Conservation (phyloP, 306 rosid species). For the Spatholobus suberectus region DNA sequence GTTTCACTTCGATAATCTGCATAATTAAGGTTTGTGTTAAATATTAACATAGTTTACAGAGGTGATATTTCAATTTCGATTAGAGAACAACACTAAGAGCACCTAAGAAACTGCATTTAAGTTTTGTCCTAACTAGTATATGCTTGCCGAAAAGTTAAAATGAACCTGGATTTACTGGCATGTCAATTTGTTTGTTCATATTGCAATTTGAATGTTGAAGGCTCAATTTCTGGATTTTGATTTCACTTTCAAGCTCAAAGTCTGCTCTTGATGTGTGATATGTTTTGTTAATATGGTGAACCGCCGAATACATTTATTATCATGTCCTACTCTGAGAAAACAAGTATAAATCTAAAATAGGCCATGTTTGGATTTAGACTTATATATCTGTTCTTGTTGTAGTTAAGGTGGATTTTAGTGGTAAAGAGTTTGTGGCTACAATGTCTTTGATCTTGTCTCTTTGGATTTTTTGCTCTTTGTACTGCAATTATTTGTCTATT, state of each 20-base stretch:
- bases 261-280: background rate
- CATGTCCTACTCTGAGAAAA: background rate
- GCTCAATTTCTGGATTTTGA: background rate
- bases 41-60: background rate
- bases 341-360: background rate
- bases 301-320: background rate
- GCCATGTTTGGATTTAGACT: background rate
- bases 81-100: background rate
- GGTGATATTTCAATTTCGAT: background rate
- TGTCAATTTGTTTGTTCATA: background rate
- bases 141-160: background rate
- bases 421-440: background rate
- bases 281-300: background rate
- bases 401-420: slow-evolving; percentile 16
- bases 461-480: background rate
- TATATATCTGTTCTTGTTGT: background rate
- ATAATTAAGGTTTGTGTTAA: too few species aligned
- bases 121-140: background rate
- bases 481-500: slow-evolving; percentile 4
- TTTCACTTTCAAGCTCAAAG: background rate
- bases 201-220: background rate
- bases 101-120: background rate
- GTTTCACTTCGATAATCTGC: background rate
- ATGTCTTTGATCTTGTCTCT: background rate
- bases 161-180: background rate